Conservation (phyloP, 306 rosid genomes). For the cucumber (Cucumis sativus) region Cucumber_9930_V3 NC_026655.2:28440001-28440500, state of each 20-base stretch:
- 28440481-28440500: too few species aligned
- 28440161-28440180: too few species aligned
- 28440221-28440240: too few species aligned
- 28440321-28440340: neutral
- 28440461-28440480: neutral
- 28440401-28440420: neutral
- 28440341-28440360: neutral
- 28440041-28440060: neutral
- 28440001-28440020: too few species aligned
- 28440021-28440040: neutral
- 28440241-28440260: too few species aligned
- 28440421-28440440: neutral
- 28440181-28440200: too few species aligned
- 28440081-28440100: too few species aligned
- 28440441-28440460: neutral
- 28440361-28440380: neutral
- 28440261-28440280: neutral
- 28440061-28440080: neutral
- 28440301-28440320: neutral
- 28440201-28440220: too few species aligned
- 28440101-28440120: too few species aligned
- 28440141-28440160: too few species aligned
- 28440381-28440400: neutral
- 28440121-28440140: too few species aligned
- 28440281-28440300: neutral